A percentile compares a stretch with the other conserved stretches of the same genome.
Evolutionary conservation across 2,329 filamentous ascomycete species (phyloP).

Genomic region (Orbilia brochopaga): DNA sequence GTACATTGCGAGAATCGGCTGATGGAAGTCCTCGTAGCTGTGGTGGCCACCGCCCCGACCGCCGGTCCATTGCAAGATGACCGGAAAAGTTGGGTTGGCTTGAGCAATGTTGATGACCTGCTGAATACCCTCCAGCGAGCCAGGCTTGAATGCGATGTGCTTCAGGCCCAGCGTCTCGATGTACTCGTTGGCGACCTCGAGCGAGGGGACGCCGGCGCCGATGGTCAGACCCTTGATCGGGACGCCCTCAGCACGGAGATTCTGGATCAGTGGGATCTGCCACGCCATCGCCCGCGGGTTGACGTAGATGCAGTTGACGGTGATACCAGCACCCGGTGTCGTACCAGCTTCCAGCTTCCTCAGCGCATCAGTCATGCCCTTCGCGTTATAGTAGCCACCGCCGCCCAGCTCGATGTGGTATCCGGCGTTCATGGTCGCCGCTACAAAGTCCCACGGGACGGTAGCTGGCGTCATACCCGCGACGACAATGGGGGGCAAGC

Average conservation of each 20-base stretch:
- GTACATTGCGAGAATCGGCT: conserved; percentile 90
- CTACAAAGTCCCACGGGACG: conserved; percentile 88
- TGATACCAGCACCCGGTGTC: conserved; percentile 83
- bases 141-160: conserved; percentile 93
- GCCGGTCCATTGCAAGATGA: conserved; percentile 93
- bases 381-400: conserved; percentile 85
- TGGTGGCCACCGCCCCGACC: conserved; percentile 93
- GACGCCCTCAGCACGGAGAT: conserved; percentile 80
- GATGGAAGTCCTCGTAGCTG: conserved; percentile 94
- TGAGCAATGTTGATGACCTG: conserved; percentile 90
- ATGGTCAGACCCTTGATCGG: conserved; percentile 92
- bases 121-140: conserved; percentile 85
- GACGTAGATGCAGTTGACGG: conserved; percentile 88
- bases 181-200: conserved; percentile 91
- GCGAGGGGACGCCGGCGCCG: conserved; percentile 89
- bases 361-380: conserved; percentile 81
- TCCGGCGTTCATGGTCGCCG: conserved; percentile 91
- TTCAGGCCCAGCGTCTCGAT: conserved; percentile 91
- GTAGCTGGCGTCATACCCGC: conserved; percentile 93
- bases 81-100: conserved; percentile 91
- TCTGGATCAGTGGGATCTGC: conserved; percentile 85
- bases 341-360: conserved; percentile 83
- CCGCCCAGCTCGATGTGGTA: conserved; percentile 88
- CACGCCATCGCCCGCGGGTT: conserved; percentile 87
- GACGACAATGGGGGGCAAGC: conserved; percentile 84